phyloP scores from a whole-genome alignment of 75 land plant species.

The Cupressus sempervirens region DNA sequence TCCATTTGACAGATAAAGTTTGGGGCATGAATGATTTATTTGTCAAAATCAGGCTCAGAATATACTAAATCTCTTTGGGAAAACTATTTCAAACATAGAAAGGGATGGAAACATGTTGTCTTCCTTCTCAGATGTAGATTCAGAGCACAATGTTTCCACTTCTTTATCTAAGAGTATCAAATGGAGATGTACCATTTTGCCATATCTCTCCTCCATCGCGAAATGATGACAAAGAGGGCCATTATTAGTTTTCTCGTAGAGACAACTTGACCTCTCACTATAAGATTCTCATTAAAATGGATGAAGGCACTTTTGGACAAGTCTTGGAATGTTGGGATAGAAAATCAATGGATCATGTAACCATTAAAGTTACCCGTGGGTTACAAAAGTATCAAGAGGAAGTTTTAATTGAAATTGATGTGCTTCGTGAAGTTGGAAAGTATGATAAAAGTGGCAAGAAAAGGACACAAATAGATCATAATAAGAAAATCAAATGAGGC shows the following conservation, averaged over 20 bases:
- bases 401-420: slow-evolving; percentile 81
- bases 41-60: too few relatives aligned
- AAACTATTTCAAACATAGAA: not conserved
- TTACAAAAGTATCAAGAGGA: slow-evolving; percentile 80
- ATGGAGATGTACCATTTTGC: not conserved
- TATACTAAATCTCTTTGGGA: not conserved
- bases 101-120: not conserved
- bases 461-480: not conserved
- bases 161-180: not conserved
- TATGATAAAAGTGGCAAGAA: slow-evolving; percentile 46
- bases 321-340: slow-evolving; percentile 93
- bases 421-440: slow-evolving; percentile 59
- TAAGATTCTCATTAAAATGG: slow-evolving; percentile 3
- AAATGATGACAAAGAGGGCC: slow-evolving; percentile 81
- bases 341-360: slow-evolving; percentile 69
- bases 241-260: slow-evolving; percentile 68
- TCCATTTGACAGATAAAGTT: too few relatives aligned
- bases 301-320: slow-evolving; percentile 77
- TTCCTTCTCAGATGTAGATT: not conserved
- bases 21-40: too few relatives aligned
- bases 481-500: slow-evolving; percentile 17
- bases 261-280: slow-evolving; percentile 78
- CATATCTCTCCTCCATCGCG: slow-evolving; percentile 55
- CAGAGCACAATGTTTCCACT: not conserved
- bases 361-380: slow-evolving; percentile 74